Conservation (phyloP, 257 asterid genomes). For the Gentiana macrophylla region DNA sequence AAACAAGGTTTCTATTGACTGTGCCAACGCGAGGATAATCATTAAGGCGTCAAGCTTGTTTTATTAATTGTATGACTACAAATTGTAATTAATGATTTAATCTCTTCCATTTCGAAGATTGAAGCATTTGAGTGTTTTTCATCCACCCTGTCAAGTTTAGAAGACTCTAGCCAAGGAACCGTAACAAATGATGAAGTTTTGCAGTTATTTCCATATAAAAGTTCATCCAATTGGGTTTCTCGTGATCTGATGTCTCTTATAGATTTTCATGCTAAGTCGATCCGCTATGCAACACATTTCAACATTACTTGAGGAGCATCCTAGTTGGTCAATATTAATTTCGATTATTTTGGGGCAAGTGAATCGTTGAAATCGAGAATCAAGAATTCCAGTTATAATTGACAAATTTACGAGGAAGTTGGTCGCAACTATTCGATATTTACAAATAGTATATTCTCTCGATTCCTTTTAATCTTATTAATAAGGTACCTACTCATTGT, state of each 20-base stretch:
- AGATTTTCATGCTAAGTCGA: constrained; percentile 41
- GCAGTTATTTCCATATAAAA: constrained; percentile 26
- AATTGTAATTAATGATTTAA: constrained; percentile 7
- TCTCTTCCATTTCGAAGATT: constrained; percentile 36
- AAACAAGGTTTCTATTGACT: too few relatives aligned
- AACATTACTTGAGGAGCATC: constrained; percentile 55
- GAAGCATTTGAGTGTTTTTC: constrained; percentile 90
- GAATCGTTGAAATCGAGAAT: constrained; percentile 30
- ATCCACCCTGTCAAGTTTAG: constrained; percentile 37
- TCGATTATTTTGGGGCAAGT: constrained; percentile 25
- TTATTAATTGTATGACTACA: too few relatives aligned
- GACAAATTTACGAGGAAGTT: constrained; percentile 39
- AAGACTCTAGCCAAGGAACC: constrained; percentile 42
- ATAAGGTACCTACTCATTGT: constrained; percentile 50
- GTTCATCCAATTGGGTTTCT: constrained; percentile 75
- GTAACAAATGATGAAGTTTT: constrained; percentile 40
- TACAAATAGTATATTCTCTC: constrained; percentile 46
- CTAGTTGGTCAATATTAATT: constrained; percentile 45
- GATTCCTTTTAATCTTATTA: constrained; percentile 40
- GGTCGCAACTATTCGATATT: constrained; percentile 36
- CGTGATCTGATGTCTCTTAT: constrained; percentile 37
- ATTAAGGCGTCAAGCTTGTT: too few relatives aligned
- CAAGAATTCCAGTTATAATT: constrained; percentile 37
- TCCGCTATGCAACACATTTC: constrained; percentile 65
- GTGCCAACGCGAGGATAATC: too few relatives aligned